A percentile compares a stretch with the other conserved stretches of the same genome.
These are phyloP conservation scores for Umbellularia californica DNA, from an alignment of 164 flowering plant species.

Conservation along the genomic window DNA sequence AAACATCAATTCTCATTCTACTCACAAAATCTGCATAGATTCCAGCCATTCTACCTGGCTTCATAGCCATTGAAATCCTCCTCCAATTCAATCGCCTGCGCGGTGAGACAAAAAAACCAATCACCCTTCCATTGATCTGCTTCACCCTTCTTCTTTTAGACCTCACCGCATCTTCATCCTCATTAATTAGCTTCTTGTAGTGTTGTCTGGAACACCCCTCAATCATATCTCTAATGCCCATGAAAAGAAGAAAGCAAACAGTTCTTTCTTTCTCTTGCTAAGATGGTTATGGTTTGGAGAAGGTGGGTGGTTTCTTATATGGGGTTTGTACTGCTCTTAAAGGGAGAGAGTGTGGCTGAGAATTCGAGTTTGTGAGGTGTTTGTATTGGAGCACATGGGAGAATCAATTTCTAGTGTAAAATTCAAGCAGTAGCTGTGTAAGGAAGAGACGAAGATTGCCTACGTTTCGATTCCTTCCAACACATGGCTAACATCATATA, in stretches of 20 bases:
- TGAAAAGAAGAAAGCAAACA: not conserved
- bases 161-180: conserved; percentile 12
- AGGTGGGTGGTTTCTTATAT: not conserved
- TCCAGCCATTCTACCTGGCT: conserved; percentile 29
- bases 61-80: conserved; percentile 20
- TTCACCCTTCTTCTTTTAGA: conserved; percentile 29
- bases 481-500: conserved; percentile 29
- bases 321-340: not conserved
- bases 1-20: conserved; percentile 29
- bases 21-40: conserved; percentile 25
- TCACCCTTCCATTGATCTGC: conserved; percentile 26
- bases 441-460: conserved; percentile 19
- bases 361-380: conserved; percentile 1
- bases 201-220: conserved; percentile 15
- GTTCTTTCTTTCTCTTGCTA: not conserved
- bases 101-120: conserved; percentile 26
- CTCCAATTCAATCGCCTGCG: conserved; percentile 38
- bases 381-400: conserved; percentile 10
- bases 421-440: not conserved
- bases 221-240: conserved; percentile 23
- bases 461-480: conserved; percentile 23
- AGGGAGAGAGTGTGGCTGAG: not conserved
- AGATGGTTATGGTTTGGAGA: not conserved
- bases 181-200: conserved; percentile 31
- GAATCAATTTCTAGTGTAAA: conserved; percentile 6